Evolutionary conservation across 1,284 basidiomycete genomes (phyloP), one percentile per base, ranked within the genome.

Genomic region (Malassezia arunalokei): DNA sequence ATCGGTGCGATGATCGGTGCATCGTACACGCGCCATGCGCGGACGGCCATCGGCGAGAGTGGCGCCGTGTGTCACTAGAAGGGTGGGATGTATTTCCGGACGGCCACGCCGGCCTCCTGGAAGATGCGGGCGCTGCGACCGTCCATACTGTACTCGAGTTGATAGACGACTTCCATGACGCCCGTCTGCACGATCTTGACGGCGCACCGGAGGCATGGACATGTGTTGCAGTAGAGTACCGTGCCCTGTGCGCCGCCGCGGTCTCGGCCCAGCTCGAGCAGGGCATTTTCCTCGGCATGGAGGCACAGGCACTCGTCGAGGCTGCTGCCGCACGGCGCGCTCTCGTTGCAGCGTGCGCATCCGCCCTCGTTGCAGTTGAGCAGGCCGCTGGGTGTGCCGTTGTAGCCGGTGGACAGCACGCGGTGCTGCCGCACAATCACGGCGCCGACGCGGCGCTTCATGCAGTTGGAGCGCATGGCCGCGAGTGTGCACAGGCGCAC

Each of bases 141-240:
- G 66, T 75, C 90, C 60, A 70, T 63, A 24, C 56, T 59, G 75
- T 99, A 99, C 55, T 83, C 84, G 49, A 95, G 77, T 74, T 92
- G 92, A 73, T 98, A 99, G 5, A 98, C 87, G 8, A 99, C 92
- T 60, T 85, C 85, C 55, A 80, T 82, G 12, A 98, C 85, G 4
- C 92, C 92, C 40, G 84, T 86, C 72, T 99, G 92, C 24, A 91
- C 87, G 61, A 98, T 96, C 74, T 98, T 98, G 73, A 96, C 84
- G 0, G 90, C 89, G 71, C 94, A 98, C 59, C 83, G 83, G 8
- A 98, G 77, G 73, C 94, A 99, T 0, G 94, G 94, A 67, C 94
- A 96, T 7, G 81, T 82, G 56, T 82, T 82, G 75, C 92, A 98
- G 74, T 98, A 99, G 20, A 99, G 75, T 8, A 87, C 85, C 0